phyloP scores from a whole-genome alignment of 2,329 filamentous ascomycete genomes.

The Madurella mycetomatis region DNA sequence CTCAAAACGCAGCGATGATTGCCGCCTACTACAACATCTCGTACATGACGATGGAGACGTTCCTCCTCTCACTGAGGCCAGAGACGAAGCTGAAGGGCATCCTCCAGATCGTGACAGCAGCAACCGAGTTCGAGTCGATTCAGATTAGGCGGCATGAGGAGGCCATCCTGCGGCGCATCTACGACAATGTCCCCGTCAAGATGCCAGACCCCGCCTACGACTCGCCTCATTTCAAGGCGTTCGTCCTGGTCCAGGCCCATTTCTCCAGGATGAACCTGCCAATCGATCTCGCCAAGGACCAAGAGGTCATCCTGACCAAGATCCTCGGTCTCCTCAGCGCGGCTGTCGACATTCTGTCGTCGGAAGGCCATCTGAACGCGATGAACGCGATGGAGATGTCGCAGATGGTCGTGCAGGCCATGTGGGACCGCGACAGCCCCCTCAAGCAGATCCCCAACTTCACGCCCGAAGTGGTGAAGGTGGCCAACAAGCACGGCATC shows the following conservation, averaged over 20 bases:
- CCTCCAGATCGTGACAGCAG: slow-evolving; percentile 92
- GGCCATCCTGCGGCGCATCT: slow-evolving; percentile 79
- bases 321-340: slow-evolving; percentile 84
- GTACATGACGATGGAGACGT: slow-evolving; percentile 98
- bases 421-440: slow-evolving; percentile 97
- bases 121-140: slow-evolving; percentile 92
- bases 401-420: slow-evolving; percentile 97
- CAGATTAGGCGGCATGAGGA: slow-evolving; percentile 94
- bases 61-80: slow-evolving; percentile 82
- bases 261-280: slow-evolving; percentile 97
- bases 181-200: slow-evolving; percentile 92
- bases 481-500: slow-evolving; percentile 70
- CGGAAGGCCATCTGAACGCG: slow-evolving; percentile 91
- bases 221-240: slow-evolving; percentile 97
- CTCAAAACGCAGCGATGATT: slow-evolving; percentile 96
- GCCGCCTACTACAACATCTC: slow-evolving; percentile 99
- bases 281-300: slow-evolving; percentile 92
- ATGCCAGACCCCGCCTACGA: slow-evolving; percentile 83
- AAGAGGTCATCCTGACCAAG: slow-evolving; percentile 81
- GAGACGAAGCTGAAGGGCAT: slow-evolving; percentile 96
- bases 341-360: slow-evolving; percentile 90
- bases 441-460: slow-evolving; percentile 98
- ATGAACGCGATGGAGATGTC: slow-evolving; percentile 99
- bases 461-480: slow-evolving; percentile 74
- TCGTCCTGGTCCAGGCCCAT: slow-evolving; percentile 94